Evolutionary conservation across 306 rosid species (phyloP).

Genomic region (Malus orientalis): DNA sequence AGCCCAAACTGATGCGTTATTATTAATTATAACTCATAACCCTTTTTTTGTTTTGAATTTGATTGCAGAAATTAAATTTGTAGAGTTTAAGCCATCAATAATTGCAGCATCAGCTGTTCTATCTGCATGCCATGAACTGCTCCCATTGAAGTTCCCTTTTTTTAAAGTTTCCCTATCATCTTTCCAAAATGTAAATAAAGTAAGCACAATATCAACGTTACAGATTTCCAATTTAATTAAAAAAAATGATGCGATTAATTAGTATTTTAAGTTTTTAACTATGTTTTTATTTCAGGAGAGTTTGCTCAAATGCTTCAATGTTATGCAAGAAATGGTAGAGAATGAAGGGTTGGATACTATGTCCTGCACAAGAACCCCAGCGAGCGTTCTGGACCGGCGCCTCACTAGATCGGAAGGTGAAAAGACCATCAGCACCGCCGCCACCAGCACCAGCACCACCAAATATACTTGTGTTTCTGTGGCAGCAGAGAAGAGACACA

Average conservation of each 20-base stretch:
- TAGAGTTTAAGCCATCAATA: conserved; percentile 56
- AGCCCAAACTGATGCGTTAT: no score
- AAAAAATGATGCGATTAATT: neutral
- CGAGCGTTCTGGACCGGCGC: conserved; percentile 31
- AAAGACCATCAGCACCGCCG: neutral
- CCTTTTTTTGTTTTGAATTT: neutral
- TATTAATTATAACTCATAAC: neutral
- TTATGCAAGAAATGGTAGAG: conserved; percentile 35
- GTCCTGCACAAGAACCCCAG: conserved; percentile 34
- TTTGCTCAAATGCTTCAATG: conserved; percentile 33
- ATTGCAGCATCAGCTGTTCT: conserved; percentile 60
- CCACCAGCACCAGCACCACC: neutral
- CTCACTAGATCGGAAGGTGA: conserved; percentile 13
- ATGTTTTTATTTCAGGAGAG: conserved; percentile 33
- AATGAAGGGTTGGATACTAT: conserved; percentile 21
- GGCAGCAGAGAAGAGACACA: conserved; percentile 1
- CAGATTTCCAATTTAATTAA: neutral
- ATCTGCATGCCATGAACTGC: conserved; percentile 38
- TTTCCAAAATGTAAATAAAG: conserved; percentile 40
- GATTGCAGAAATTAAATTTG: conserved; percentile 39
- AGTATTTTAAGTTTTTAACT: neutral
- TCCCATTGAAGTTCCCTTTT: conserved; percentile 29
- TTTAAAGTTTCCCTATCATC: conserved; percentile 36
- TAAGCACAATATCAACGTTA: conserved; percentile 12
- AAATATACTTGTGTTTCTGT: conserved; percentile 4